Conservation (phyloP, 2,329 filamentous ascomycete species). For the Phaeophleospora eucalypticola region DNA sequence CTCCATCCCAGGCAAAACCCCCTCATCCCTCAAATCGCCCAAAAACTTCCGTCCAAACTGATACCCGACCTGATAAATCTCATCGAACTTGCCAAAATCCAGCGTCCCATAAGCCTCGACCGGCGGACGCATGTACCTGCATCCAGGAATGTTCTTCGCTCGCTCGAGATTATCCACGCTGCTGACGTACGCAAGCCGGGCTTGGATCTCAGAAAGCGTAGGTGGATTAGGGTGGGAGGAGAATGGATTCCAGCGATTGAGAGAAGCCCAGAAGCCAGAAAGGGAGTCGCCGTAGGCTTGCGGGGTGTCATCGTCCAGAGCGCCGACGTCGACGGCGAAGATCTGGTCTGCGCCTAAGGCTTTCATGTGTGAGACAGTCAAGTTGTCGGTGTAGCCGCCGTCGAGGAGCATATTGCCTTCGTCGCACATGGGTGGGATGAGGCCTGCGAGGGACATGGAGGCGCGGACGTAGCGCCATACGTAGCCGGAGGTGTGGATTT, state of each 20-base stretch:
- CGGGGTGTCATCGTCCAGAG: constrained; percentile 84
- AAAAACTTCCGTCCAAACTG: constrained; percentile 78
- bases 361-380: constrained; percentile 97
- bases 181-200: constrained; percentile 87
- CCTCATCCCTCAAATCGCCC: constrained; percentile 70
- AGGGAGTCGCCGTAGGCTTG: constrained; percentile 92
- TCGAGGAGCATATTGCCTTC: constrained; percentile 96
- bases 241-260: constrained; percentile 97
- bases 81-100: constrained; percentile 96
- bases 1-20: constrained; percentile 59
- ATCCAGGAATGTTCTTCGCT: constrained; percentile 85
- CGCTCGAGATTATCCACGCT: constrained; percentile 91
- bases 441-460: constrained; percentile 91
- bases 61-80: constrained; percentile 89
- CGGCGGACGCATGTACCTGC: constrained; percentile 93
- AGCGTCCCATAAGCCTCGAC: constrained; percentile 90
- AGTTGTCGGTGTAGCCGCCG: constrained; percentile 93
- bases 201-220: constrained; percentile 93
- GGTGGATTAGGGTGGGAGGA: constrained; percentile 85
- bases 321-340: constrained; percentile 92
- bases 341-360: constrained; percentile 87
- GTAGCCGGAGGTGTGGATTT: constrained; percentile 94
- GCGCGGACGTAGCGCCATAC: constrained; percentile 96
- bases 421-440: constrained; percentile 90
- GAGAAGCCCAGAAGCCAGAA: constrained; percentile 88